Percentiles rank a stretch among this genome's conserved stretches.
Evolutionary conservation across 345 rosid genomes (phyloP).

Genomic region (Eucalyptus paniculata): DNA sequence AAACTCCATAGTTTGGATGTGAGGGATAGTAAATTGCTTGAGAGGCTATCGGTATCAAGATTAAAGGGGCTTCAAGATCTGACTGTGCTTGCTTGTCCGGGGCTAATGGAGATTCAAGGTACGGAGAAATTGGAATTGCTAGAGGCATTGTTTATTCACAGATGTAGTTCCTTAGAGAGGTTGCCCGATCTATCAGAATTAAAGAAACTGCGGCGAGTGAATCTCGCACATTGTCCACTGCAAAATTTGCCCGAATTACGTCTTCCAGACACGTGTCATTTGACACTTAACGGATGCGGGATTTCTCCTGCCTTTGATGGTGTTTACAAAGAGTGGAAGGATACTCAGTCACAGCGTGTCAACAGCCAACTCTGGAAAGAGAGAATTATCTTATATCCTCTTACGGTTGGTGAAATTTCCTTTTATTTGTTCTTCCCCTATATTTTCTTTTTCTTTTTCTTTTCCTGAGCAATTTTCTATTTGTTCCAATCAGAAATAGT

Average conservation of each 20-base stretch:
- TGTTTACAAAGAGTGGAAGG: neutral
- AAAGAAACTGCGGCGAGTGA: neutral
- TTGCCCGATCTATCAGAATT: neutral
- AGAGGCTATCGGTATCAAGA: neutral
- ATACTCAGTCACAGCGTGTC: too few relatives aligned
- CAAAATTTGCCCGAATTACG: neutral
- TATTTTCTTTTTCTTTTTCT: neutral
- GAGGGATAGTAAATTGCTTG: neutral
- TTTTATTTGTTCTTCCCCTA: neutral
- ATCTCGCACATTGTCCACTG: neutral
- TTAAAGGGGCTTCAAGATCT: neutral
- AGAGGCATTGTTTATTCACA: neutral
- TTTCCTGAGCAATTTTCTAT: neutral
- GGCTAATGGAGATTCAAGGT: neutral
- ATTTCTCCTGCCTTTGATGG: neutral
- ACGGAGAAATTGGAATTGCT: neutral
- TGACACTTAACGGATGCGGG: neutral
- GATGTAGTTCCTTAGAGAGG: neutral
- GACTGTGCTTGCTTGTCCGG: neutral
- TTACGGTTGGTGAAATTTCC: neutral
- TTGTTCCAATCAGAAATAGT: neutral
- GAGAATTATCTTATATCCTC: neutral
- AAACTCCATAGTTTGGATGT: neutral
- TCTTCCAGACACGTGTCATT: neutral
- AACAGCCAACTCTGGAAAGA: neutral